phyloP scores from a whole-genome alignment of 495 filamentous ascomycete genomes.

The Filosporella fistucella region DNA sequence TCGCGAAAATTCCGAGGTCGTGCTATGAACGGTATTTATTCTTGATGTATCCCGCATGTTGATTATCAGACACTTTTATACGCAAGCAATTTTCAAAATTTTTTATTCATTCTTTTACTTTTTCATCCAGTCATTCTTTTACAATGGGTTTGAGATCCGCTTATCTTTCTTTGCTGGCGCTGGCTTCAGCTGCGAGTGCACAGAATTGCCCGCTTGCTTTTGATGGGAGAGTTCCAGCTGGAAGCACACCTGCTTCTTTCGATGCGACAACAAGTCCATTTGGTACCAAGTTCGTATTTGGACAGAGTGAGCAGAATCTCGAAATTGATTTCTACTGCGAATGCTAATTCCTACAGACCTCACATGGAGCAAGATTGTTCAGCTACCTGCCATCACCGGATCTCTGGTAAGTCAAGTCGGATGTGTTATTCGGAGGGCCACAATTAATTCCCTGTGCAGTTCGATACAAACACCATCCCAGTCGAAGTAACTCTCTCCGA shows the following conservation, averaged over 20 bases:
- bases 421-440: no score
- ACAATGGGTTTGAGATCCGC: no score
- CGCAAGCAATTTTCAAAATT: no score
- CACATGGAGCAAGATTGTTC: conserved; percentile 24
- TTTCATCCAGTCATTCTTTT: no score
- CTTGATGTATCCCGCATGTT: no score
- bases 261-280: conserved; percentile 29
- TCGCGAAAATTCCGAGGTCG: no score
- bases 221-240: conserved; percentile 28
- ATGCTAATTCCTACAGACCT: conserved; percentile 17
- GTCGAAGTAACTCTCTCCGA: conserved; percentile 31
- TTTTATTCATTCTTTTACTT: conserved; percentile 3
- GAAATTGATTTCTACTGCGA: not conserved
- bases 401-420: conserved; percentile 23
- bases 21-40: no score
- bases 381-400: conserved; percentile 17
- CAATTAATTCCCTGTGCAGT: no score
- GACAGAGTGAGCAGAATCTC: conserved; percentile 5
- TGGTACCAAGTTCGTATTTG: conserved; percentile 28
- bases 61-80: no score
- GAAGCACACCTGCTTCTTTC: conserved; percentile 25
- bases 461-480: conserved; percentile 27
- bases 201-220: conserved; percentile 30
- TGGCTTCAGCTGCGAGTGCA: conserved; percentile 1
- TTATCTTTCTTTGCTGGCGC: conserved; percentile 2